Evolutionary conservation across 768 basidiomycete species (phyloP), one percentile per base, ranked within the genome.

Genomic region (Sistotremastrum niveocremeum): DNA sequence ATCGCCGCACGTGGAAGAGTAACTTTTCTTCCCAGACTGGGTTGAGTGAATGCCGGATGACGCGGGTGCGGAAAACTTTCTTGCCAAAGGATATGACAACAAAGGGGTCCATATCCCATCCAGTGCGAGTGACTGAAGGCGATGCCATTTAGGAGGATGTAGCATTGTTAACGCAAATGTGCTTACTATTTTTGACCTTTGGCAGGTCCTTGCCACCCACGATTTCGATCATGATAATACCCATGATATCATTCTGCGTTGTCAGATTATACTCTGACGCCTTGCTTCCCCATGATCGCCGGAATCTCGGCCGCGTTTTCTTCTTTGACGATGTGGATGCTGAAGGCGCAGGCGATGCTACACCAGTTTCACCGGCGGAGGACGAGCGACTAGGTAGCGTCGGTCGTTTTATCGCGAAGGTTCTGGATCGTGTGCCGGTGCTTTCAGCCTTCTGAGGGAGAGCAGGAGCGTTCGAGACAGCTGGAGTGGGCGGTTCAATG

Each of bases 81-180:
- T 91, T 93, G 32, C 93, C 88, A 51, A 99, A 99, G 3, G 88
- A 89, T 51, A 93, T 75, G 50, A 99, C 90, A 28, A 88, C 85
- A 57, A 97, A 98, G 0, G 93, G 91, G 56, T 97, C 91, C 91
- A 97, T 95, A 59, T 98, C 93, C 75, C 81, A 91, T 0, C 85
- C 86, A 0, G 77, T 85, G 0, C 84, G 77, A 1, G 81, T 88
- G 77, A 88, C 85, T 86, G 46, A 34, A 43, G 20, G 10, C 2
- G 7, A 41, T 36, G 36, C 47, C 33, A 41, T 35, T 39, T 41
- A 10, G 34, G 7, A 48, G 6, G 29, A 6, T 50, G 32, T 9
- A 31, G 8, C 12, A 29, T 9, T 33, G 31, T 44, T 37, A 46
- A 46, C 37, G 41, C 38, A 41, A 51, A 43, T 11, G 28, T 8